A percentile compares a stretch with the other conserved stretches of the same genome.
Evolutionary conservation across 441 rosid genomes (phyloP).

Genomic region (Gossypium laxum): DNA sequence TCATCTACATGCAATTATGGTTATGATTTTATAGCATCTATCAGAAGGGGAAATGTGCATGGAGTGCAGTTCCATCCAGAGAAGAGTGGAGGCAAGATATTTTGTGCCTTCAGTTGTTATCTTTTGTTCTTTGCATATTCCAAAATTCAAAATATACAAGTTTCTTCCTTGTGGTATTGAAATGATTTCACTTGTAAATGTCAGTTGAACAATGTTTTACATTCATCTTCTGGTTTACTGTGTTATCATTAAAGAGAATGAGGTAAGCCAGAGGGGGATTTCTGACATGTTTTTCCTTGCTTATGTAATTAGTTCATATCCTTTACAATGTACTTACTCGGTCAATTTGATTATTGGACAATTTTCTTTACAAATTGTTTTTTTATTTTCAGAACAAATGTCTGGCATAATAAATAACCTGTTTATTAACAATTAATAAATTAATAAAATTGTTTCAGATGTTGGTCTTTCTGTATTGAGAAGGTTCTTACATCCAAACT

Average conservation of each 20-base stretch:
- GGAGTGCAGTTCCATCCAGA: slow-evolving; percentile 98
- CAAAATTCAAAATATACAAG: neutral
- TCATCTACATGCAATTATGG: slow-evolving; percentile 82
- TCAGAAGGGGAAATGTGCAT: slow-evolving; percentile 86
- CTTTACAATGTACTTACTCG: neutral
- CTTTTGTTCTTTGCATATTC: neutral
- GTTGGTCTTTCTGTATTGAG: slow-evolving; percentile 83
- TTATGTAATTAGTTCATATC: neutral
- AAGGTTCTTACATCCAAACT: slow-evolving; percentile 60
- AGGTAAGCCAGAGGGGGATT: neutral
- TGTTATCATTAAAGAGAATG: neutral
- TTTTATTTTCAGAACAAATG: neutral
- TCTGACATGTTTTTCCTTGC: neutral
- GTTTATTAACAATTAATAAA: slow-evolving; percentile 1
- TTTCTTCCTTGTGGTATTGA: neutral
- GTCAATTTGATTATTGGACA: neutral
- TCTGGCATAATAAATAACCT: neutral
- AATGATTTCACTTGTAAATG: neutral
- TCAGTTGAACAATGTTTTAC: neutral
- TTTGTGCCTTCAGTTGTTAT: neutral
- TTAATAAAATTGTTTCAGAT: slow-evolving; percentile 41
- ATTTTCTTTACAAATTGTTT: neutral
- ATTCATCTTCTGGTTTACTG: neutral
- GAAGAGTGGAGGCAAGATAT: slow-evolving; percentile 79
- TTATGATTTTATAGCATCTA: slow-evolving; percentile 67